A percentile compares a stretch with the other conserved stretches of the same genome.
Evolutionary conservation across 108 stramenopile genomes (phyloP).

Genomic region (Discostella pseudostelligera): DNA sequence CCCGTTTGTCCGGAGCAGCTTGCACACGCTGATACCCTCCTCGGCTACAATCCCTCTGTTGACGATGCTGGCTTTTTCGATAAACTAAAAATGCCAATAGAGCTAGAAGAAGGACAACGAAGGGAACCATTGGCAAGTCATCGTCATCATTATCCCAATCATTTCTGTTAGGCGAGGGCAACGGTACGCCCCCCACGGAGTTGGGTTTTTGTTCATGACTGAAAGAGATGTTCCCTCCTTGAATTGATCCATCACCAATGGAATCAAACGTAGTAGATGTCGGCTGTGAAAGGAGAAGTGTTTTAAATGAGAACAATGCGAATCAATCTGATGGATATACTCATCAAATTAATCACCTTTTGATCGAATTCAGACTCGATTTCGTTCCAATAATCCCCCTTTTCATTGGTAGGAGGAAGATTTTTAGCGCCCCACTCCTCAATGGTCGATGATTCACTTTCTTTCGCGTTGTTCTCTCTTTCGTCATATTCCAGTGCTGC

Average conservation of each 20-base stretch:
- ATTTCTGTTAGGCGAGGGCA: not conserved
- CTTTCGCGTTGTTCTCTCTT: not conserved
- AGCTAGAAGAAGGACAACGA: not conserved
- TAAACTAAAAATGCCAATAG: not conserved
- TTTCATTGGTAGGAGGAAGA: no score
- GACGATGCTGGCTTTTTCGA: slow-evolving; percentile 1
- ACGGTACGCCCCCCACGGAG: not conserved
- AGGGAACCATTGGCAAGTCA: not conserved
- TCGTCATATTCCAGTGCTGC: not conserved
- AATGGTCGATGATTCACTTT: not conserved
- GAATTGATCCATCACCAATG: not conserved
- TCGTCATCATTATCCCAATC: not conserved
- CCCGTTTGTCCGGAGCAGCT: not conserved
- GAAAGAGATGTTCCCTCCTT: no score
- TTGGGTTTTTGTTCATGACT: not conserved
- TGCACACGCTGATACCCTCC: slow-evolving; percentile 13
- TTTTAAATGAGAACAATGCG: not conserved
- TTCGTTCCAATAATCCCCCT: no score
- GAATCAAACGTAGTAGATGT: not conserved
- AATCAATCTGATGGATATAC: not conserved
- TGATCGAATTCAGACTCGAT: no score
- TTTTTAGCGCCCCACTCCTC: no score
- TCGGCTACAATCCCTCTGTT: not conserved
- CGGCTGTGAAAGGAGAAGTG: not conserved
- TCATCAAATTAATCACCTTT: no score